Evolutionary conservation across 2,329 filamentous ascomycete genomes (phyloP).

Genomic region (Thermomyces lanuginosus): DNA sequence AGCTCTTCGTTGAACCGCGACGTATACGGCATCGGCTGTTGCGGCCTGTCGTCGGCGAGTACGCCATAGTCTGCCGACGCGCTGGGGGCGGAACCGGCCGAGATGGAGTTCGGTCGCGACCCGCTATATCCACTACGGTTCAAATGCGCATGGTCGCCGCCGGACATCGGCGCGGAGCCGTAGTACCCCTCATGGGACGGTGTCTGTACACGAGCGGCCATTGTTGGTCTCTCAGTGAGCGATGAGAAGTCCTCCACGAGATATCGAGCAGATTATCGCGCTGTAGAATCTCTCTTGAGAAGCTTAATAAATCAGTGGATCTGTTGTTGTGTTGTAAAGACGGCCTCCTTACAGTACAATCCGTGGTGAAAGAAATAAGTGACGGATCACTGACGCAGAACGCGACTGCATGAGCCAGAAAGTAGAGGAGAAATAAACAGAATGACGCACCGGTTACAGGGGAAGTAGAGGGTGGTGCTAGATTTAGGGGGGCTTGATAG

Average conservation of each 20-base stretch:
- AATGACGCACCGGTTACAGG: not conserved
- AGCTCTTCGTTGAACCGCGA: slow-evolving; percentile 26
- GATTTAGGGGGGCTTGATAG: not conserved
- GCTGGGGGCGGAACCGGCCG: slow-evolving; percentile 17
- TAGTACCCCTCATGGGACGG: slow-evolving; percentile 27
- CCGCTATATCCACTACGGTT: slow-evolving; percentile 20
- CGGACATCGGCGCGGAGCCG: slow-evolving; percentile 14
- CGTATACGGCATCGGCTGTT: slow-evolving; percentile 18
- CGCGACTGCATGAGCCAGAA: not conserved
- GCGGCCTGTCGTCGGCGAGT: slow-evolving; percentile 15
- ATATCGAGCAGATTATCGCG: too few species aligned
- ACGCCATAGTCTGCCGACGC: slow-evolving; percentile 21
- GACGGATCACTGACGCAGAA: not conserved
- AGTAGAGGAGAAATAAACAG: not conserved
- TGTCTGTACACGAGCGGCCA: slow-evolving; percentile 17
- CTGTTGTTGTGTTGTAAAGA: too few species aligned
- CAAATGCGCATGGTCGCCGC: slow-evolving; percentile 14
- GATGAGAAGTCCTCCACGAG: too few species aligned
- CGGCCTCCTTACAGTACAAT: too few species aligned
- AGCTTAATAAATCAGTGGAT: too few species aligned
- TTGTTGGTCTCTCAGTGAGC: slow-evolving; percentile 4
- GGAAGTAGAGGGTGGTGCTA: not conserved
- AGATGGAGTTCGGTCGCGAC: slow-evolving; percentile 27
- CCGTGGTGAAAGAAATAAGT: too few species aligned
- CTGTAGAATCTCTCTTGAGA: too few species aligned